Conservation (phyloP, 176 grass and related monocot genomes). For the Zoysia pacifica region DNA sequence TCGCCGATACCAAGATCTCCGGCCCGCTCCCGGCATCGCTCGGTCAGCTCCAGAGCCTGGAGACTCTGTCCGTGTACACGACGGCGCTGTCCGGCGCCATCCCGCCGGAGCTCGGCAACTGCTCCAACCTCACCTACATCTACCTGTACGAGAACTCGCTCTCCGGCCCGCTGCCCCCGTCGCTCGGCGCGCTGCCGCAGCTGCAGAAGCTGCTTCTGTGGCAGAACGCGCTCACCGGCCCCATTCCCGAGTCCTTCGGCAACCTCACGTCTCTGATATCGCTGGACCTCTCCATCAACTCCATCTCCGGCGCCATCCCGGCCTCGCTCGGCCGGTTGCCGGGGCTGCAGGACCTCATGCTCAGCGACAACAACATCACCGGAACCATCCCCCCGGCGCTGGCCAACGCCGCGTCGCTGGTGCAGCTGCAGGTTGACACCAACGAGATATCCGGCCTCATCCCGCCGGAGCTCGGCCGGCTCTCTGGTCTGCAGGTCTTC, state of each 20-base stretch:
- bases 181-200: conserved; percentile 51
- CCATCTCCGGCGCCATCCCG: conserved; percentile 83
- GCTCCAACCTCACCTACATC: conserved; percentile 68
- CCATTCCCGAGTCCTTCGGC: conserved; percentile 83
- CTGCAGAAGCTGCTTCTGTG: conserved; percentile 86
- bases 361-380: conserved; percentile 94
- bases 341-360: conserved; percentile 82
- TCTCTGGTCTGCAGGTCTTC: conserved; percentile 53
- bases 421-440: conserved; percentile 90
- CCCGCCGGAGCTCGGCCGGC: conserved; percentile 60
- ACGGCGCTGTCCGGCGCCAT: conserved; percentile 68
- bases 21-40: conserved; percentile 67
- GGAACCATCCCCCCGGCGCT: conserved; percentile 72
- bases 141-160: conserved; percentile 96
- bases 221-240: conserved; percentile 90
- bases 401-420: conserved; percentile 63
- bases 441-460: conserved; percentile 91
- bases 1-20: conserved; percentile 89
- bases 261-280: conserved; percentile 62
- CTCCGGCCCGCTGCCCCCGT: conserved; percentile 61
- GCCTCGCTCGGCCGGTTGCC: conserved; percentile 50
- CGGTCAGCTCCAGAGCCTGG: conserved; percentile 58
- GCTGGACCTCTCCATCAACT: conserved; percentile 92
- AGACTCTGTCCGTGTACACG: conserved; percentile 88
- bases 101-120: conserved; percentile 77